A percentile compares a stretch with the other conserved stretches of the same genome.
phyloP scores from a whole-genome alignment of 805 yeast genomes.

The Kluyveromyces lactis region DNA sequence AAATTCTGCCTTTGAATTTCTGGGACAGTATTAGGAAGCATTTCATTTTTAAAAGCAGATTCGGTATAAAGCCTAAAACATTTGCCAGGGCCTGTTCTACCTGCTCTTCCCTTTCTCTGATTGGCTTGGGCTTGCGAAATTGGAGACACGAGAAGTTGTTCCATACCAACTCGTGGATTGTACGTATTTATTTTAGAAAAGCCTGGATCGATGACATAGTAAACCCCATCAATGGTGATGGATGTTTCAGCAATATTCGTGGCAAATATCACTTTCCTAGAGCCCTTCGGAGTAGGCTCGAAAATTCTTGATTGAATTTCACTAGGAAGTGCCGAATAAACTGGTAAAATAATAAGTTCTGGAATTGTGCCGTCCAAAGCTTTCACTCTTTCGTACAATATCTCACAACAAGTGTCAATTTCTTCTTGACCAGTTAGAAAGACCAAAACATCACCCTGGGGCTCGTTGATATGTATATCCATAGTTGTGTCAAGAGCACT shows the following conservation, averaged over 20 bases:
- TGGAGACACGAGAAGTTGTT: conserved; percentile 71
- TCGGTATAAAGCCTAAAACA: conserved; percentile 90
- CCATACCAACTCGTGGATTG: conserved; percentile 87
- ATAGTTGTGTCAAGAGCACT: conserved; percentile 78
- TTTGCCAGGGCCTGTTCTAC: conserved; percentile 93
- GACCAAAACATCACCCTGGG: conserved; percentile 71
- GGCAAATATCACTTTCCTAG: conserved; percentile 85
- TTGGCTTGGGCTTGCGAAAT: conserved; percentile 94
- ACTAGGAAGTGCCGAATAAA: conserved; percentile 85
- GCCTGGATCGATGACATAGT: conserved; percentile 90
- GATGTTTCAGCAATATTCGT: conserved; percentile 98
- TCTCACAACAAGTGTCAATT: conserved; percentile 82
- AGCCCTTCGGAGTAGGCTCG: conserved; percentile 76
- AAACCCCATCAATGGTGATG: conserved; percentile 88
- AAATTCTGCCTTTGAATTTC: conserved; percentile 88
- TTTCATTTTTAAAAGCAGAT: conserved; percentile 65
- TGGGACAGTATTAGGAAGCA: conserved; percentile 75
- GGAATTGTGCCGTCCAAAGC: conserved; percentile 53
- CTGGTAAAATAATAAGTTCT: conserved; percentile 73
- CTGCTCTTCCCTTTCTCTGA: conserved; percentile 95
- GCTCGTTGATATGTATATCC: conserved; percentile 77
- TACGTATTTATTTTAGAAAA: conserved; percentile 85
- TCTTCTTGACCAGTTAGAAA: conserved; percentile 92
- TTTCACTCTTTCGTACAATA: conserved; percentile 55
- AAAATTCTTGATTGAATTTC: conserved; percentile 85